A percentile compares a stretch with the other conserved stretches of the same genome.
Evolutionary conservation across 345 rosid species (phyloP).

Genomic region (Diplotaxis tenuifolia): DNA sequence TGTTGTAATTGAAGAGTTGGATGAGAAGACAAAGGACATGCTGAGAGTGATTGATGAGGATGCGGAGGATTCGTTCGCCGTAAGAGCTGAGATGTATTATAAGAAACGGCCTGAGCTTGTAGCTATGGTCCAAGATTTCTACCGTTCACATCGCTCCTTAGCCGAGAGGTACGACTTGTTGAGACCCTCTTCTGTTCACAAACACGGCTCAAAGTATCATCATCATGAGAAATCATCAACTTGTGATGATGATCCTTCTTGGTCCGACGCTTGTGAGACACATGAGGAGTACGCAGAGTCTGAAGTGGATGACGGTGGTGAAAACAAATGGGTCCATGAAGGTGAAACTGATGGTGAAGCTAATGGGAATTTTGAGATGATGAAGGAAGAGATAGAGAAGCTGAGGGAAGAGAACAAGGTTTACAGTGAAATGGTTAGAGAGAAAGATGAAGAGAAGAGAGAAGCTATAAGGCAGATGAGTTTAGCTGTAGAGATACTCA

Average conservation of each 20-base stretch:
- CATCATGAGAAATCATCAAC: slow-evolving; percentile 32
- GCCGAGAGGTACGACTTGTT: slow-evolving; percentile 33
- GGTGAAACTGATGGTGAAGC: too few relatives aligned
- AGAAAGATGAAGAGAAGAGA: slow-evolving; percentile 41
- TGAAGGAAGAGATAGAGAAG: slow-evolving; percentile 32
- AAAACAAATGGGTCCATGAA: slow-evolving; percentile 32
- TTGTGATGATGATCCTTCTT: slow-evolving; percentile 25
- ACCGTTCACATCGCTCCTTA: slow-evolving; percentile 35
- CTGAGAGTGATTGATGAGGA: slow-evolving; percentile 37
- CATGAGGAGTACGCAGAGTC: slow-evolving; percentile 32
- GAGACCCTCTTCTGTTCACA: slow-evolving; percentile 30
- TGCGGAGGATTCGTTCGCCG: slow-evolving; percentile 36
- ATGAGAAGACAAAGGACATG: slow-evolving; percentile 32
- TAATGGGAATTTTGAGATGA: background rate
- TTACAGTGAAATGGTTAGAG: slow-evolving; percentile 25
- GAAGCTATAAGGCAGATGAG: slow-evolving; percentile 43
- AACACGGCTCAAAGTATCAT: slow-evolving; percentile 24
- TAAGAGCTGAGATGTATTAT: slow-evolving; percentile 41
- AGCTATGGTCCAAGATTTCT: slow-evolving; percentile 34
- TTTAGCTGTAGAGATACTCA: slow-evolving; percentile 35
- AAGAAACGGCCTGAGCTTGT: slow-evolving; percentile 38
- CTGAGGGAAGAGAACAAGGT: slow-evolving; percentile 31
- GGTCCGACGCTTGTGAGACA: slow-evolving; percentile 35
- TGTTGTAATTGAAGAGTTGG: slow-evolving; percentile 29
- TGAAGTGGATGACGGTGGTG: slow-evolving; percentile 32